Base-by-base conservation (phyloP, 2,329 filamentous ascomycete genomes). In the Raffaelea deltoideospora region DNA sequence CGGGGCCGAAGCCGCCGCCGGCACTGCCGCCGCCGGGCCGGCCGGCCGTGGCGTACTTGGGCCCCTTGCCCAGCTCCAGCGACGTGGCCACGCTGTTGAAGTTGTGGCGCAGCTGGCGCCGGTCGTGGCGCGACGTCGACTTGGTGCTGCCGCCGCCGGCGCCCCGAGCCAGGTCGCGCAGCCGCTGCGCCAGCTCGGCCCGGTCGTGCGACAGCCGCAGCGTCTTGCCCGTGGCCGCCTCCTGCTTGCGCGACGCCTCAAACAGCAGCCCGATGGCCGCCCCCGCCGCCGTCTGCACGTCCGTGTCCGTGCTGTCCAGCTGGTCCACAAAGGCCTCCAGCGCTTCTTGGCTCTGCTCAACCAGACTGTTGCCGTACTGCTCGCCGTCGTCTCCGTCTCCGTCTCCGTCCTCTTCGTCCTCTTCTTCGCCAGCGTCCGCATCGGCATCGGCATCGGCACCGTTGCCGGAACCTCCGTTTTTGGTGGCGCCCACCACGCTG, bases 311-410 rank as follows among this genome's bases (percentile, higher is more conserved):
- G 52, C 80, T 85, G 41, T 87, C 76, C 15, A 94, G 76, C 55
- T 93, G 86, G 33, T 93, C 85, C 30, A 83, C 76, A 47, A 94
- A 85, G 2, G 79, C 76, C 37, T 90, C 80, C 48, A 90, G 70
- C 14, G 82, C 79, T 21, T 72, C 60, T 44, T 84, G 76, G 23
- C 79, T 83, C 41, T 76, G 67, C 14, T 71, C 68, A 20, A 13
- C 3, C 10, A 38, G 33, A 27, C 30, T 20, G 45, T 82, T 75
- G 33, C 86, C 64, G 48, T 88, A 80, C 3, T 85, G 77, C 7
- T 88, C 61, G 41, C 81, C 72, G 4, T 80, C 26, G 6, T 19
- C 19, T 14, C 14, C 15, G 10, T 22, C 24, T 10, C 24, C 31
- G 14, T 30, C 27, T 2, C n/a, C 27, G 26, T 28, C 37, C 17